Evolutionary conservation across 2,329 filamentous ascomycete genomes (phyloP), one percentile per base, ranked within the genome.

Genomic region (Aspergillus ustus): DNA sequence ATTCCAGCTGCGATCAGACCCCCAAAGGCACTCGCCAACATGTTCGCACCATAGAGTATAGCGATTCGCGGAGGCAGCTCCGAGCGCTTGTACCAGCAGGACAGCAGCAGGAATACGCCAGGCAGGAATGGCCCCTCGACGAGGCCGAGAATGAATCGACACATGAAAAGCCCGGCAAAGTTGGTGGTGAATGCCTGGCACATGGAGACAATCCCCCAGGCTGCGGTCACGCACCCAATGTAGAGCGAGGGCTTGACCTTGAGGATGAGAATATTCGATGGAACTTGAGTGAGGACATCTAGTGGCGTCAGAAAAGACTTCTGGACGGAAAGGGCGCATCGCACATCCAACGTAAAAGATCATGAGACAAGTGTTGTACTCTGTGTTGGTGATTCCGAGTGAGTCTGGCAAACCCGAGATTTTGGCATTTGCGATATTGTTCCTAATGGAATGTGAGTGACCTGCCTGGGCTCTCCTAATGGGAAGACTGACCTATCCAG

Each of bases 391-490:
- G 29, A 55, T 46, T 6, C 52, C 43, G 1, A 55, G 52, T 0
- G 52, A 37, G 17, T 22, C 19, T 9, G 52, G 52, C n/a, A 55
- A 15, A 1, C 52, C 52, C 13, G 52, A 55, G 4, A 55, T 48
- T 48, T 55, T 55, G 28, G 52, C 52, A 22, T 55, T 55, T 11
- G 52, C 52, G 20, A 55, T 55, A 6, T 55, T 55, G 17, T 55
- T 56, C 44, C 53, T 56, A 13, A 15, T 19, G 8, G 25, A n/a
- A 20, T 15, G 25, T 56, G 8, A 56, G 53, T 19, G n/a, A 19
- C 5, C 19, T 37, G 20, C 19, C 3, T 15, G 13, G 34, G 19
- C 0, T n/a, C 7, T 13, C 17, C 8, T 5, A 15, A 4, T 15
- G 4, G 5, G n/a, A 5, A 29, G 13, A 55, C 40, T 7, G 20